Conservation (phyloP, 83 land plant species). For the Picea abies region DNA sequence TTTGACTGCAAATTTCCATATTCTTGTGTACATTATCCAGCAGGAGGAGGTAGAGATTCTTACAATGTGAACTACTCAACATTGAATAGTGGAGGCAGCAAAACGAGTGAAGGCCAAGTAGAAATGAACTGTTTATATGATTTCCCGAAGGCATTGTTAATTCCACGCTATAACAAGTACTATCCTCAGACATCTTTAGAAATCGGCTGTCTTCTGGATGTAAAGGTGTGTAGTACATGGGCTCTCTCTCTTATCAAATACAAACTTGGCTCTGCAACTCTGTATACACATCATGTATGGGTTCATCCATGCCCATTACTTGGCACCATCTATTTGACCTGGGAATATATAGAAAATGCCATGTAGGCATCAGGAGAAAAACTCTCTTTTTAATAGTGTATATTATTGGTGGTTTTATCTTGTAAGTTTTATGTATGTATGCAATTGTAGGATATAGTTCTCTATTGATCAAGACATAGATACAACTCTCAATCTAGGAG, state of each 20-base stretch:
- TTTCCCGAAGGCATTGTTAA: not conserved
- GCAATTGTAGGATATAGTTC: not conserved
- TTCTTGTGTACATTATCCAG: constrained; percentile 15
- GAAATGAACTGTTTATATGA: not conserved
- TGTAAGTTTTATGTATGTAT: not conserved
- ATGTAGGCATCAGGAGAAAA: not conserved
- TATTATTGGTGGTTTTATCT: not conserved
- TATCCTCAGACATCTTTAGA: constrained; percentile 15
- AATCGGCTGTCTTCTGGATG: not conserved
- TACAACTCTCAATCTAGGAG: not conserved
- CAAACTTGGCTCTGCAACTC: not conserved
- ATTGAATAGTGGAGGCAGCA: not conserved
- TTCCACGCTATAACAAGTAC: constrained; percentile 16
- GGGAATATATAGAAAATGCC: not conserved
- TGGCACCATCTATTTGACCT: not conserved
- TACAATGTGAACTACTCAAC: not conserved
- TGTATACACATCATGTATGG: not conserved
- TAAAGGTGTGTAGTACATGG: constrained; percentile 4
- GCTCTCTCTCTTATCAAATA: not conserved
- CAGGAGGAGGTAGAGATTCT: constrained; percentile 15
- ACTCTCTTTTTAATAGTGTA: not conserved
- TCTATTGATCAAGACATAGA: not conserved
- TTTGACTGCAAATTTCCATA: constrained; percentile 7
- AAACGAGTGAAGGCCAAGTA: not conserved
- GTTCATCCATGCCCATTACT: not conserved